Evolutionary conservation across 2,329 filamentous ascomycete species (phyloP), one percentile per base, ranked within the genome.

Genomic region (Apiospora arundinis): DNA sequence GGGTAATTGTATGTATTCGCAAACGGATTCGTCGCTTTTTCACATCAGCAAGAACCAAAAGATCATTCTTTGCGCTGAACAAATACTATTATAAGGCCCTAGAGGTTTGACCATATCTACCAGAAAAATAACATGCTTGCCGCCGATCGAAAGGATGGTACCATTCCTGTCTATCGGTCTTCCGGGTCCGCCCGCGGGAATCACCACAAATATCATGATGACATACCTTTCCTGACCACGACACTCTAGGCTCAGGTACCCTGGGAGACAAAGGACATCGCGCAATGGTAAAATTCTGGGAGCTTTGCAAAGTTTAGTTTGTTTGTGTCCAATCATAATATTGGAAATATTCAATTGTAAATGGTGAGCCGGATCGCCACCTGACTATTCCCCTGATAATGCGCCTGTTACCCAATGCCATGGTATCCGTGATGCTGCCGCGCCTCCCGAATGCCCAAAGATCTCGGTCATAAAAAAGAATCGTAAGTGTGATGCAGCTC

Each of bases 391-490:
- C 32, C 56, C 32, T 40, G 32, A 63, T 63, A 7, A 63, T 63
- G 56, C 56, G 56, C 56, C 56, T 63, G 56, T 63, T 63, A 63
- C 21, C 56, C 56, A 40, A 63, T 63, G 56, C 52, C 67, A 42
- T 73, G 72, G 70, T 73, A 72, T 72, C 72, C 72, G 70, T 48
- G 70, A 73, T 71, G 68, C 68, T 60, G 25, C 25, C 45, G 48
- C 68, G 32, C 68, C 49, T 66, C 37, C 65, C 65, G 32, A 67
- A 72, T 60, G 65, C 65, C 65, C 65, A 45, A 45, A 45, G 44
- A 32, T 46, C 40, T 46, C 65, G 40, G 65, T 67, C 65, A 32
- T 67, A 40, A 67, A 40, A 67, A 40, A 63, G 56, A 67, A 44
- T 67, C 42, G 65, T 67, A 67, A 67, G 40, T 52, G 67, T 48